A percentile compares a stretch with the other conserved stretches of the same genome.
Conservation (phyloP, 2,329 filamentous ascomycete species). For the Scedosporium minutisporum region DNA sequence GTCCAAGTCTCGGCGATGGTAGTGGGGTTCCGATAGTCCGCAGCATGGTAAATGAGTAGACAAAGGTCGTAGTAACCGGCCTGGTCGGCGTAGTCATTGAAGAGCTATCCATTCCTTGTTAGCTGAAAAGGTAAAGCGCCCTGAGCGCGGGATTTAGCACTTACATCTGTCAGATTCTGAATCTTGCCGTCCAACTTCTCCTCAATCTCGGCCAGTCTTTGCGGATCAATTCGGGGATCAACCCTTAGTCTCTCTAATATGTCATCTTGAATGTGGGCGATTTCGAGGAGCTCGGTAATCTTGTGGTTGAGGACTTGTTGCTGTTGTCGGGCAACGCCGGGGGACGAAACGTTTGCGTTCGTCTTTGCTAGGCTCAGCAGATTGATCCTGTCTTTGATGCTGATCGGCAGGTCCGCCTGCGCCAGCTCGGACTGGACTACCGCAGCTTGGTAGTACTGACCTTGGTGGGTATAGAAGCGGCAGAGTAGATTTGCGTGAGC, state of each 20-base stretch:
- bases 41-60: constrained; percentile 82
- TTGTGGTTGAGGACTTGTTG: constrained; percentile 80
- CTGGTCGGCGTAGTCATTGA: constrained; percentile 82
- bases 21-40: constrained; percentile 79
- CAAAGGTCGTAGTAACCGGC: constrained; percentile 91
- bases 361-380: constrained; percentile 86
- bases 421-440: constrained; percentile 77
- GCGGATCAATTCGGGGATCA: constrained; percentile 58
- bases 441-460: constrained; percentile 78
- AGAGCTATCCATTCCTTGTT: constrained; percentile 51
- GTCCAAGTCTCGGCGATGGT: constrained; percentile 81
- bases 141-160: constrained; percentile 19
- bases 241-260: constrained; percentile 66
- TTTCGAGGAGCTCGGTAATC: constrained; percentile 76
- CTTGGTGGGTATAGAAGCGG: constrained; percentile 80
- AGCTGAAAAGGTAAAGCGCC: not conserved
- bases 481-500: constrained; percentile 84
- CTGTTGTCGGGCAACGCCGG: constrained; percentile 65
- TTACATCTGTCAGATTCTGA: constrained; percentile 64
- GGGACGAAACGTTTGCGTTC: constrained; percentile 77
- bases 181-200: constrained; percentile 68
- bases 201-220: constrained; percentile 55
- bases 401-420: constrained; percentile 67
- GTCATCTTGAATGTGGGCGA: constrained; percentile 93
- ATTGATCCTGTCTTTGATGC: constrained; percentile 77